Percentiles rank a stretch among this genome's conserved stretches.
These are phyloP conservation scores for Cavenderia fasciculata DNA, from an alignment of 78 protist genomes.

Conservation along the genomic window DNA sequence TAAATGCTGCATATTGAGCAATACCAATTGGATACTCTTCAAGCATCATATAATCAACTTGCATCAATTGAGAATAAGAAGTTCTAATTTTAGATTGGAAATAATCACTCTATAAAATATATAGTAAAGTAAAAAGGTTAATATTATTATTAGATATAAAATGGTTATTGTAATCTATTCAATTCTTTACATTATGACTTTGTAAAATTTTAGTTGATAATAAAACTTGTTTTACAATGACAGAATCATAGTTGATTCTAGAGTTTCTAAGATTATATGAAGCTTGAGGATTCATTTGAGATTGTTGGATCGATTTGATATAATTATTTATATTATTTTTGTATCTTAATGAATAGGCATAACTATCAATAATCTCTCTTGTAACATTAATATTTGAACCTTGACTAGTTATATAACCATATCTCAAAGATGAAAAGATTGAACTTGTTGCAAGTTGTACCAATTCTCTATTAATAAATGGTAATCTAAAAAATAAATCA, in stretches of 20 bases:
- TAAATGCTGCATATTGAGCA: not conserved
- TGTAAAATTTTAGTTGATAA: not conserved
- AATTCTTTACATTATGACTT: not conserved
- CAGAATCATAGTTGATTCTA: not conserved
- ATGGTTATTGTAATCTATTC: not conserved
- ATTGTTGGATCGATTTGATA: not conserved
- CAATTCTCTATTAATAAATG: not conserved
- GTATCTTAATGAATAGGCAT: constrained; percentile 44
- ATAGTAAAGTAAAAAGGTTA: not conserved
- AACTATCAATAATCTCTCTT: constrained; percentile 10
- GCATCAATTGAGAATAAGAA: not conserved
- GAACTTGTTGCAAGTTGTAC: constrained; percentile 10
- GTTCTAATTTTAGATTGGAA: constrained; percentile 15
- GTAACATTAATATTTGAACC: not conserved
- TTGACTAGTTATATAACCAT: not conserved
- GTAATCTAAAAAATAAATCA: not conserved
- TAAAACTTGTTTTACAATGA: not conserved
- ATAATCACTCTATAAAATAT: not conserved
- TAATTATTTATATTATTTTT: constrained; percentile 41
- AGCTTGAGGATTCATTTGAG: constrained; percentile 1
- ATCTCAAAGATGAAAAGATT: constrained; percentile 34
- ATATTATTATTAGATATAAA: not conserved
- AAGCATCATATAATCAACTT: not conserved
- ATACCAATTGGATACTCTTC: constrained; percentile 15
- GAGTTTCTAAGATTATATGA: not conserved